A percentile compares a stretch with the other conserved stretches of the same genome.
These are phyloP conservation scores for Cutaneotrichosporon sp. DNA, from an alignment of 1,284 basidiomycete genomes.

Conservation along the genomic window DNA sequence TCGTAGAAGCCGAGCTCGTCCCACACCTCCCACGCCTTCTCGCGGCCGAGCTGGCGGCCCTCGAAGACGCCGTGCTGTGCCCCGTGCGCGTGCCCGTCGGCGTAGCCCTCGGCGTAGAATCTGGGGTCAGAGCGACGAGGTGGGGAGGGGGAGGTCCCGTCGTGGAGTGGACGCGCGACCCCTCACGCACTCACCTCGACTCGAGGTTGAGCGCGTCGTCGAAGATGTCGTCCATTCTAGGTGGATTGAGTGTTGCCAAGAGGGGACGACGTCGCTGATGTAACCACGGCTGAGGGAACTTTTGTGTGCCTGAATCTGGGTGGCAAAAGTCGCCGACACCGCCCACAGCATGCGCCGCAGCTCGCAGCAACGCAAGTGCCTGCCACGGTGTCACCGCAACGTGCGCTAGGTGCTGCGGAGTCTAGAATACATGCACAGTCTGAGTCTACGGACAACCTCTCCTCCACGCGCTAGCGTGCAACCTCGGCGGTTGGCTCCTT, in stretches of 20 bases:
- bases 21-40: conserved; percentile 95
- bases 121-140: conserved; percentile 52
- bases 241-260: background rate
- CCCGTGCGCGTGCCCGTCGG: conserved; percentile 79
- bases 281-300: background rate
- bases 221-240: conserved; percentile 11
- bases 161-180: too few species aligned
- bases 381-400: too few species aligned
- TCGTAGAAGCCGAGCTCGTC: conserved; percentile 93
- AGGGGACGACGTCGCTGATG: background rate
- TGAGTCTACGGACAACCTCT: background rate
- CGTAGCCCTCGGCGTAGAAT: conserved; percentile 76
- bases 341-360: background rate
- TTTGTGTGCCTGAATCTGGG: conserved; percentile 13
- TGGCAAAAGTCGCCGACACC: background rate
- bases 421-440: conserved; percentile 9
- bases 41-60: conserved; percentile 83
- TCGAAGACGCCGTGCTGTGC: conserved; percentile 87
- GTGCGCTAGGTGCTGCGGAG: background rate
- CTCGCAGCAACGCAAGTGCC: background rate
- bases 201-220: conserved; percentile 21
- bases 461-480: conserved; percentile 21
- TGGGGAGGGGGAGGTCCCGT: too few species aligned
- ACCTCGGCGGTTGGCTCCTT: conserved; percentile 32
- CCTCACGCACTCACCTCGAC: conserved; percentile 19